Conservation (phyloP, 257 asterid genomes). For the Vinca minor region DNA sequence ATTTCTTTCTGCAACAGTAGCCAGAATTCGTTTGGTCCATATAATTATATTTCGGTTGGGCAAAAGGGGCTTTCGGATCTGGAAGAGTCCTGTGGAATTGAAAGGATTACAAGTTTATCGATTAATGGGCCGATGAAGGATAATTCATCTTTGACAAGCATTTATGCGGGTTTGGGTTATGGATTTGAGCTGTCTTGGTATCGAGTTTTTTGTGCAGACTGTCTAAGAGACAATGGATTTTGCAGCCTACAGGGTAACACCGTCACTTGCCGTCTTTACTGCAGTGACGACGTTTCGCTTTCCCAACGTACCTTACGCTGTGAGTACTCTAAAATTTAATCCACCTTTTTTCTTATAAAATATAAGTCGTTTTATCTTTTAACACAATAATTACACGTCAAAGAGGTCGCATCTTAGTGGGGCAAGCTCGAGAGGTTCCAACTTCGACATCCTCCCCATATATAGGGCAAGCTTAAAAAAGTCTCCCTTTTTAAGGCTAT, state of each 20-base stretch:
- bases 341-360: no score
- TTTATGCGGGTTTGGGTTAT: constrained; percentile 28
- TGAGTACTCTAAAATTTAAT: no score
- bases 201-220: constrained; percentile 12
- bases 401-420: no score
- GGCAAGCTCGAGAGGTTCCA: no score
- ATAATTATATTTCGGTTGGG: constrained; percentile 28
- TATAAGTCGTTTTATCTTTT: no score
- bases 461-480: no score
- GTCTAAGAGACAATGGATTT: constrained; percentile 12
- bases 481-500: no score
- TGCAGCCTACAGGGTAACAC: constrained; percentile 14
- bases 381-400: no score
- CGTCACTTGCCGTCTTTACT: constrained; percentile 23
- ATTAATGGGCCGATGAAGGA: constrained; percentile 12
- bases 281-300: constrained; percentile 32
- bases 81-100: constrained; percentile 39
- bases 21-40: constrained; percentile 10
- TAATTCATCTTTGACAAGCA: constrained; percentile 17
- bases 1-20: constrained; percentile 32
- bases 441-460: no score
- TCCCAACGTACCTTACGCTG: constrained; percentile 27
- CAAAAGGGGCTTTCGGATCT: constrained; percentile 21
- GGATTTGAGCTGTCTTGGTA: constrained; percentile 41
- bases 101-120: constrained; percentile 18